Evolutionary conservation across 257 asterid species (phyloP).

Genomic region (Salvia hispanica): DNA sequence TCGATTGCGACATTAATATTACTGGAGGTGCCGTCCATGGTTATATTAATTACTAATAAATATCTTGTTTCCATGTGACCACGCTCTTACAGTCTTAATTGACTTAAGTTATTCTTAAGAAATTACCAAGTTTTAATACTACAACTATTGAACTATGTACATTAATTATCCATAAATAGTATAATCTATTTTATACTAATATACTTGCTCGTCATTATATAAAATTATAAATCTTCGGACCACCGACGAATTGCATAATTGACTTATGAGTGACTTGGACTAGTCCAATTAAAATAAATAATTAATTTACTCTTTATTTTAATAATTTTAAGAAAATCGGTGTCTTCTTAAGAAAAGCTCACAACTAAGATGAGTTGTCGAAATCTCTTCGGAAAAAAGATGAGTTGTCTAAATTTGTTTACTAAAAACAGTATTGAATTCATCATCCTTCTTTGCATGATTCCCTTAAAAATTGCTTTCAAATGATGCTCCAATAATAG

Average conservation of each 20-base stretch:
- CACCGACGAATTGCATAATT: no score
- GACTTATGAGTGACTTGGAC: no score
- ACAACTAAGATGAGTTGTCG: constrained; percentile 26
- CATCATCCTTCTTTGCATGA: constrained; percentile 24
- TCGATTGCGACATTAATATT: constrained; percentile 25
- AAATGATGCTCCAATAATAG: constrained; percentile 24
- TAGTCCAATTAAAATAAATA: no score
- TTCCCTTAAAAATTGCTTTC: constrained; percentile 26
- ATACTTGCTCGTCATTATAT: no score
- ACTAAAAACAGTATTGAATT: not conserved
- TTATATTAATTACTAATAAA: not conserved
- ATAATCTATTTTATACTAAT: no score
- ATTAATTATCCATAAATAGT: not conserved
- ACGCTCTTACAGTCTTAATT: constrained; percentile 2
- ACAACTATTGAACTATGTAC: not conserved
- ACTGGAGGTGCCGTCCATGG: constrained; percentile 17
- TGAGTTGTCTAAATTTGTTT: constrained; percentile 23
- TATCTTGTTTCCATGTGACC: constrained; percentile 27
- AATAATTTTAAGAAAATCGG: not conserved
- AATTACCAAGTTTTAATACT: not conserved
- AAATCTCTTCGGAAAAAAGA: not conserved
- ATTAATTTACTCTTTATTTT: not conserved
- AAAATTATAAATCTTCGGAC: no score
- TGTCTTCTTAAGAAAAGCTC: not conserved
- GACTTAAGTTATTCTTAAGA: not conserved